These are phyloP conservation scores for Dactylonectria macrodidyma DNA, from an alignment of 2,329 filamentous ascomycete species.

Conservation along the genomic window DNA sequence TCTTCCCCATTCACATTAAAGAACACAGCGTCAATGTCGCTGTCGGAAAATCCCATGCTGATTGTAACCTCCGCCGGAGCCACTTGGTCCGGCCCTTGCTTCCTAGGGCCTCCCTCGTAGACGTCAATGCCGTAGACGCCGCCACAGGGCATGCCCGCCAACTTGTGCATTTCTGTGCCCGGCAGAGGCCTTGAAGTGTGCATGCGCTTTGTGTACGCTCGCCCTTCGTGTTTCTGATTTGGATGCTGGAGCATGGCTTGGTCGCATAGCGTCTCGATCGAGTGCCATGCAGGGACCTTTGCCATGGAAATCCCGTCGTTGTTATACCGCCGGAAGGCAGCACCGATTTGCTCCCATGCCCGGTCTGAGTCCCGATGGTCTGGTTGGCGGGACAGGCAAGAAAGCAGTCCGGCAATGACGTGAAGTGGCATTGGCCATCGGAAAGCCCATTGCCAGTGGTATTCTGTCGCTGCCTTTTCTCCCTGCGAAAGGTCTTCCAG, in stretches of 20 bases:
- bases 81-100: slow-evolving; percentile 15
- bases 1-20: slow-evolving; percentile 33
- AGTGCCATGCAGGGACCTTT: slow-evolving; percentile 33
- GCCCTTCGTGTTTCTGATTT: slow-evolving; percentile 25
- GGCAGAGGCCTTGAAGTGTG: slow-evolving; percentile 14
- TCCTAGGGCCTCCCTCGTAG: slow-evolving; percentile 12
- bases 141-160: slow-evolving; percentile 16
- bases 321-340: slow-evolving; percentile 35
- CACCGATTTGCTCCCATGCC: slow-evolving; percentile 36
- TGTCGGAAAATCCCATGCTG: slow-evolving; percentile 26
- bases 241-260: slow-evolving; percentile 32
- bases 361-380: slow-evolving; percentile 34
- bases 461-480: slow-evolving; percentile 27
- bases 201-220: slow-evolving; percentile 29
- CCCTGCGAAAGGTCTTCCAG: slow-evolving; percentile 35
- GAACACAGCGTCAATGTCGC: slow-evolving; percentile 32
- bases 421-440: slow-evolving; percentile 39
- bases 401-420: slow-evolving; percentile 31
- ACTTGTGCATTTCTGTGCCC: slow-evolving; percentile 10
- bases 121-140: slow-evolving; percentile 27
- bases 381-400: slow-evolving; percentile 28
- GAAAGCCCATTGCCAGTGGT: slow-evolving; percentile 38
- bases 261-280: slow-evolving; percentile 34
- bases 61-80: slow-evolving; percentile 16
- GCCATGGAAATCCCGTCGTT: slow-evolving; percentile 36